Base-by-base conservation (phyloP, 768 basidiomycete genomes). In the Xerocomellus dryophilus region DNA sequence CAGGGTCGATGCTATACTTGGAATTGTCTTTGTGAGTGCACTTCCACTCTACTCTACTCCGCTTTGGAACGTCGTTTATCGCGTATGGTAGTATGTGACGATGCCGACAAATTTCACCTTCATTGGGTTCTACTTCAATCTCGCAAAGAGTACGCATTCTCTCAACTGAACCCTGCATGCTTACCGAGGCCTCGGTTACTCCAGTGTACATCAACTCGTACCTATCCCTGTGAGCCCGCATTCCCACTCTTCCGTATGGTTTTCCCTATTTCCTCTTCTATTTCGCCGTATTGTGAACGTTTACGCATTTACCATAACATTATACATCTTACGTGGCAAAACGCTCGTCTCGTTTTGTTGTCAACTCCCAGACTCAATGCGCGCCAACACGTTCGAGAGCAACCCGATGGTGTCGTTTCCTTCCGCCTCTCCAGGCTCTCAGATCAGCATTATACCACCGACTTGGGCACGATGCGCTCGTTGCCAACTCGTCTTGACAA, bases 171-270 rank as follows among this genome's bases (percentile, higher is more conserved):
- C 17, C 14, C 12, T 42, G 32, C 6, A 21, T 7, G 5, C 5
- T 9, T 44, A 18, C 31, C 55, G 31, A 63, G 2, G 1, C 20
- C 8, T 38, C 12, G 32, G 3, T 39, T 15, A 1, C 14, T 23
- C 18, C 43, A 83, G 80, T 83, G 29, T 82, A 83, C 58, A 69
- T 78, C 31, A 82, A 81, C 57, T 77, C 81, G 7, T 81, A 81
- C 59, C 74, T 84, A 23, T 78, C 81, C 14, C 73, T 69, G 65
- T 73, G 48, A 56, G 65, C 59, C 43, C n/a, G 25, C 31, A 1
- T 36, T 38, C 36, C 12, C n/a, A 9, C 18, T 17, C 20, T 29
- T 29, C 0, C 9, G 18, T 43, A 12, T 25, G 5, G 12, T 34
- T 21, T 20, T 54, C 2, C 14, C 8, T 2, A 9, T 15, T 18